These are phyloP conservation scores for Arctostaphylos glauca DNA, from an alignment of 148 eudicot species.

Conservation along the genomic window DNA sequence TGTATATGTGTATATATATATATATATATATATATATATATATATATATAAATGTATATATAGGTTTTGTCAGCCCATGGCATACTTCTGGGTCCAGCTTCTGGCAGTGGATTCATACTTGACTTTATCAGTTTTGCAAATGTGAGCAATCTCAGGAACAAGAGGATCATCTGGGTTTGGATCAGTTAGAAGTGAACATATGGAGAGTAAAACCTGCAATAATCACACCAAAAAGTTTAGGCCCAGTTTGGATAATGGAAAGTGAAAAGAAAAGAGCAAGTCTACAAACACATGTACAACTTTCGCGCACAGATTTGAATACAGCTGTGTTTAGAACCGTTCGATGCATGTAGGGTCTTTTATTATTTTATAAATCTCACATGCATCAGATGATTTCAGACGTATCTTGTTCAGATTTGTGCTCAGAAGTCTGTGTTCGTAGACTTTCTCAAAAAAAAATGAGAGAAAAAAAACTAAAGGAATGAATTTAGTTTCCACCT, in stretches of 20 bases:
- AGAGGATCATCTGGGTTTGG: conserved; percentile 76
- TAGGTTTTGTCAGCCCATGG: conserved; percentile 30
- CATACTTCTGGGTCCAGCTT: conserved; percentile 66
- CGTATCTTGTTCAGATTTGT: no score
- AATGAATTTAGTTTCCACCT: conserved; percentile 34
- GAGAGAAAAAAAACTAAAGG: not conserved
- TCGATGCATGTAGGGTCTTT: no score
- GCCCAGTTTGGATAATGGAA: no score
- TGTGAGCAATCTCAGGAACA: conserved; percentile 58
- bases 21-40: no score
- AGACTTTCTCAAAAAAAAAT: not conserved
- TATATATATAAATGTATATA: no score
- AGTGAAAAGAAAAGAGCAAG: no score
- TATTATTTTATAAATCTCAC: no score
- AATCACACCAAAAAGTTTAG: not conserved
- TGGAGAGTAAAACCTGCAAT: conserved; percentile 57
- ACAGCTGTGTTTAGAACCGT: no score
- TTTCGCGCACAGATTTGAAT: no score
- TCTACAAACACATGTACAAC: no score
- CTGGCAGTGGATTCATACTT: conserved; percentile 60
- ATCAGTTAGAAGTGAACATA: conserved; percentile 61
- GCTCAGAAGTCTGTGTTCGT: not conserved
- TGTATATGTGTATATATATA: no score
- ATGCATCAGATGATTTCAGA: no score
- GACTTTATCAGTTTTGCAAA: conserved; percentile 48